Base-by-base conservation (phyloP, 2,329 filamentous ascomycete species). In the Stenocarpella maydis region DNA sequence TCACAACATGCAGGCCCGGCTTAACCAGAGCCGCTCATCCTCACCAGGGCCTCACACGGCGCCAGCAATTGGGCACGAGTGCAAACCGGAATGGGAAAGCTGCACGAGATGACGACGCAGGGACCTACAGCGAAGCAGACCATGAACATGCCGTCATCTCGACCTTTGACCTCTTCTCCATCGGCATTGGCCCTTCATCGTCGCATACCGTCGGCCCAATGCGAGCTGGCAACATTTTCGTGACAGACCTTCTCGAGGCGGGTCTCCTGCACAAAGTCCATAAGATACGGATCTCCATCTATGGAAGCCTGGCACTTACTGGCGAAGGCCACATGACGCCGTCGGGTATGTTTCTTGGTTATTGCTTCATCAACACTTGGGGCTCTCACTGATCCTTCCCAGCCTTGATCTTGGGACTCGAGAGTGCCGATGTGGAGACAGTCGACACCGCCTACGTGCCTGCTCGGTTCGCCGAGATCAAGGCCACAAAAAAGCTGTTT, bases 261-360 rank as follows among this genome's bases (percentile, higher is more conserved):
- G 79, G 78, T 21, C 74, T 86, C 3, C 75, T 86, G 61, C 77
- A 80, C 19, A 81, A 80, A 69, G 83, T 85, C 61, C 75, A 83
- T 74, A 82, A 79, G 73, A 85, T 86, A 64, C 82, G 81, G 6
- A 80, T 86, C 28, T 80, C 82, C 9, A 80, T 86, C 54, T 86
- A 85, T 71, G 84, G 84, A 53, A 85, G 83, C 72, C 77, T 86
- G 69, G 84, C 84, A 0, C 80, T 86, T 41, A 86, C 84, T 0
- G 84, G 84, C 58, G 83, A 86, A 73, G 84, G 84, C 52, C 84
- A 85, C 71, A 85, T 86, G 84, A 86, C 84, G 2, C 84, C 84
- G 0, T 84, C 82, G 5, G 68, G 68, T 70, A 70, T 19, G 68
- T 47, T n/a, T n/a, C 19, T 2, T 8, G 4, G 14, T 2, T 6